These are phyloP conservation scores for Neurospora sp. DNA, from an alignment of 495 filamentous ascomycete genomes.

Conservation along the genomic window DNA sequence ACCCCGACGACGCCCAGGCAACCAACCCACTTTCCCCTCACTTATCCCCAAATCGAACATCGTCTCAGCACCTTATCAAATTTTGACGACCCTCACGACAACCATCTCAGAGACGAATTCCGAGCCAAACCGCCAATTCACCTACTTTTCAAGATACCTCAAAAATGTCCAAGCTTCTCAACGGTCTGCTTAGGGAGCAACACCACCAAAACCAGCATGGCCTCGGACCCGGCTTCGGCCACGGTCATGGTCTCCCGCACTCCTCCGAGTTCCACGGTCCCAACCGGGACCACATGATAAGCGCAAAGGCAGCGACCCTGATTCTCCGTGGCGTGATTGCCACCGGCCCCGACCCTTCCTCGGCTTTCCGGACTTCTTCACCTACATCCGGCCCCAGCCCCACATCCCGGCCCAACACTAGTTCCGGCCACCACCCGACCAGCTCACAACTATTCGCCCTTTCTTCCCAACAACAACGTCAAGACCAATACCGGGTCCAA, in stretches of 20 bases:
- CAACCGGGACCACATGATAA: conserved; percentile 7
- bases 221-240: not conserved
- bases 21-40: not conserved
- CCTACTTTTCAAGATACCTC: not conserved
- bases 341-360: conserved; percentile 1
- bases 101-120: not conserved
- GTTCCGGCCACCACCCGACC: not conserved
- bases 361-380: conserved; percentile 18
- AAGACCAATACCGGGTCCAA: not conserved
- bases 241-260: not conserved
- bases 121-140: not conserved
- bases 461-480: not conserved
- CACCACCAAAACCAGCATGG: not conserved
- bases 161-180: not conserved
- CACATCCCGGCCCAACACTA: conserved; percentile 17
- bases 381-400: conserved; percentile 8
- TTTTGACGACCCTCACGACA: not conserved
- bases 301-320: conserved; percentile 10
- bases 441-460: not conserved
- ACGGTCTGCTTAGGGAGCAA: not conserved
- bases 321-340: conserved; percentile 11
- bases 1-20: not conserved
- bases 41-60: not conserved
- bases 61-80: not conserved
- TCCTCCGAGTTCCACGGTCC: not conserved